Base-by-base conservation (phyloP, 1,284 basidiomycete genomes). In the Wallemia mellicola region DNA sequence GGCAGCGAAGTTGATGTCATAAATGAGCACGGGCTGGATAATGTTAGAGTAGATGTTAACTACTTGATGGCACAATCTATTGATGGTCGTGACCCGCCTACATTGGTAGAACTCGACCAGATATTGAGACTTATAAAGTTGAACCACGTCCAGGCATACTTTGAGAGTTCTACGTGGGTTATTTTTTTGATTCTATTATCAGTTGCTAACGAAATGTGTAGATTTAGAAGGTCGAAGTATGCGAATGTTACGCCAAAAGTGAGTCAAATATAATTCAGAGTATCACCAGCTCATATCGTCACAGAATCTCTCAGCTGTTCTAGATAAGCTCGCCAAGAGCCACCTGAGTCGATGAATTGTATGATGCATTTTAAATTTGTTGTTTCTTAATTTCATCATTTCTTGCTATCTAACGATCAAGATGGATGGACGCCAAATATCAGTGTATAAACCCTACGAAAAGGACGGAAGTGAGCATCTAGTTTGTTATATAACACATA, bases 1-100 rank as follows among this genome's bases (percentile, higher is more conserved):
- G 81, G 86, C 25, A 74, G 79, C 1, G 81, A 83, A 59, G 79
- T 91, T n/a, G 70, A 75, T 2, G 76, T 78, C 69, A 78, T 88
- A 72, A 95, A 92, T 66, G 89, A 95, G 66, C 81, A 83, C 64
- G 88, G 83, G 0, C 75, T 91, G 54, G 78, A 80, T 25, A 88
- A 87, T 65, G 77, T 91, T 57, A 71, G 83, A 54, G 77, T 83
- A 48, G 87, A 92, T 65, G 77, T 88, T 59, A 79, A 80, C 61
- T 91, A 89, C 69, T 75, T 92, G 60, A 84, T 91, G 63, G 77
- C 79, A 22, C 83, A 87, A 66, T 48, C 14, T 22, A 48, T 48
- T 22, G 22, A n/a, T 5, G 38, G 22, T n/a, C 38, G 22, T 5
- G 22, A 48, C 14, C 38, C 38, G 22, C 38, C 38, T 17, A 48